A percentile compares a stretch with the other conserved stretches of the same genome.
phyloP scores from a whole-genome alignment of 192 early-diverging fungal species.

The Blastocladiella britannica region DNA sequence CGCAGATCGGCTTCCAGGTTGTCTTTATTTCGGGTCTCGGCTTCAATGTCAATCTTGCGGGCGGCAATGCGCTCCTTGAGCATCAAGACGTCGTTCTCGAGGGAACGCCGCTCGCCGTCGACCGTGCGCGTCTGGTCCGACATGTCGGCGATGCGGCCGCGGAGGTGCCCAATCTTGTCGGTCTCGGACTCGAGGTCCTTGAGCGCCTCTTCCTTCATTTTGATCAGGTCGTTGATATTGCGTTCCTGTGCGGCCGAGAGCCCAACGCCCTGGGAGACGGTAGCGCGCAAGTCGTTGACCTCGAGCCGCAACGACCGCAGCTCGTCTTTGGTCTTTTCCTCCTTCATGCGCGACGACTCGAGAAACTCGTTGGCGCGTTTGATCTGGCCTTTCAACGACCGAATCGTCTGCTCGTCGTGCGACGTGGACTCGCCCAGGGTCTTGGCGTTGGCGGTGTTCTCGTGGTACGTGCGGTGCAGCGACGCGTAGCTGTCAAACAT shows the following conservation, averaged over 20 bases:
- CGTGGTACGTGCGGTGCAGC: slow-evolving; percentile 14
- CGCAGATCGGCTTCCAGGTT: slow-evolving; percentile 30
- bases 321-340: slow-evolving; percentile 29
- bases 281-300: slow-evolving; percentile 20
- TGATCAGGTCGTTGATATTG: slow-evolving; percentile 27
- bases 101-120: slow-evolving; percentile 23
- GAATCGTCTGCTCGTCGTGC: slow-evolving; percentile 21
- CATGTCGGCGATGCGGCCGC: slow-evolving; percentile 21
- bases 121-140: slow-evolving; percentile 24
- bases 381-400: slow-evolving; percentile 23
- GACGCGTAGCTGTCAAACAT: slow-evolving; percentile 14
- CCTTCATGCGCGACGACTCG: slow-evolving; percentile 16
- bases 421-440: slow-evolving; percentile 9
- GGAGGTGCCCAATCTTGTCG: slow-evolving; percentile 26
- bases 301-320: slow-evolving; percentile 26
- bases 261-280: slow-evolving; percentile 36
- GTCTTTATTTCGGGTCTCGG: slow-evolving; percentile 33
- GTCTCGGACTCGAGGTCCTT: slow-evolving; percentile 36
- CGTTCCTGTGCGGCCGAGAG: slow-evolving; percentile 29
- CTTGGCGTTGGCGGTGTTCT: slow-evolving; percentile 12
- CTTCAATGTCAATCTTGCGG: slow-evolving; percentile 36
- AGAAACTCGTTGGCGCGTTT: slow-evolving; percentile 20
- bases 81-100: slow-evolving; percentile 32
- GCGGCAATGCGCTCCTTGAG: slow-evolving; percentile 29
- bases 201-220: slow-evolving; percentile 24